Percentiles rank a stretch among this genome's conserved stretches.
Evolutionary conservation across 2,329 filamentous ascomycete genomes (phyloP).

Genomic region (Cercospora beticola): DNA sequence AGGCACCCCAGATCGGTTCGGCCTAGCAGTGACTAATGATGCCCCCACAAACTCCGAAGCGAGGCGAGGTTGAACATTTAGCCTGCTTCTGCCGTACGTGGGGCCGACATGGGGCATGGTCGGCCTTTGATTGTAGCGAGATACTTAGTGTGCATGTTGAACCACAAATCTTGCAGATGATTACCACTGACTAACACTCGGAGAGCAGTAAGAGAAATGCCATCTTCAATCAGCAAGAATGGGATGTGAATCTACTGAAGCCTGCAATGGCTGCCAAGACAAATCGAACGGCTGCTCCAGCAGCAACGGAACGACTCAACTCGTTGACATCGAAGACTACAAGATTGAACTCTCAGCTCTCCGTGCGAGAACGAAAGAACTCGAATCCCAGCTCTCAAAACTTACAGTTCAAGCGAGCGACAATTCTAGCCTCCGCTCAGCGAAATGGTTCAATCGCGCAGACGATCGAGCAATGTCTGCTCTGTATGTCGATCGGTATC

Average conservation of each 20-base stretch:
- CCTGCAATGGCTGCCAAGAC: conserved; percentile 25
- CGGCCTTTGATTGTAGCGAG: conserved; percentile 1
- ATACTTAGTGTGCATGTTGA: not conserved
- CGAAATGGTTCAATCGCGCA: conserved; percentile 33
- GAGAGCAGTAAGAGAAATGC: not conserved
- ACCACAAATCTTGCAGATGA: not conserved
- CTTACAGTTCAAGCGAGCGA: conserved; percentile 20
- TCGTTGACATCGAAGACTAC: conserved; percentile 36
- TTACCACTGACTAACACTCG: not conserved
- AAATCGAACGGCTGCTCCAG: conserved; percentile 13
- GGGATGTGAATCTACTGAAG: conserved; percentile 12
- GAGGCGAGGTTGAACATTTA: not conserved
- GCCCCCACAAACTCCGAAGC: not conserved
- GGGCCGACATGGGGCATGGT: not conserved
- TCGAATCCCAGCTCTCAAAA: conserved; percentile 32
- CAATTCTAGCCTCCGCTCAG: conserved; percentile 26
- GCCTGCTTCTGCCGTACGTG: not conserved
- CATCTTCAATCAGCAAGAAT: not conserved
- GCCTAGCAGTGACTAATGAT: not conserved
- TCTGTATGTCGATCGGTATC: conserved; percentile 36
- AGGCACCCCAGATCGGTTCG: not conserved
- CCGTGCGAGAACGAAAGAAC: conserved; percentile 31
- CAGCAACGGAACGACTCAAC: conserved; percentile 4
- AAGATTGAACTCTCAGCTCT: conserved; percentile 33
- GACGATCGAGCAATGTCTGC: conserved; percentile 35